Evolutionary conservation across 2,329 filamentous ascomycete species (phyloP), one percentile per base, ranked within the genome.

Genomic region (Pochonia chlamydosporia): DNA sequence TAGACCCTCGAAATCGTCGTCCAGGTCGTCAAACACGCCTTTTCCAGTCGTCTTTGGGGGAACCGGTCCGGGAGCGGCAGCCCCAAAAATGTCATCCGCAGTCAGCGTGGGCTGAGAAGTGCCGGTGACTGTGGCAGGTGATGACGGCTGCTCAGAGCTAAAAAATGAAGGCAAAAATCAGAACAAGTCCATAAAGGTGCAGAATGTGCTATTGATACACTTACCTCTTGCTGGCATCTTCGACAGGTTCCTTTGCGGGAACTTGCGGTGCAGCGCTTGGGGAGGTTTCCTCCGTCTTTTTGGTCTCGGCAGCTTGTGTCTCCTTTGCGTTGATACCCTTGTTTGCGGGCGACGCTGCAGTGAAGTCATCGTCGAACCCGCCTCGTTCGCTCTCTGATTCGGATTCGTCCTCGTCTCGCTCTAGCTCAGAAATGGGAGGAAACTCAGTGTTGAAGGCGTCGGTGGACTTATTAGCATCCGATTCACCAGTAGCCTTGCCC

Each of bases 301-400:
- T 30, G 8, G 41, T 44, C 23, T 47, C 26, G 7, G 43, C 35
- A 6, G 23, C 14, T 11, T 16, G 8, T n/a, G 25, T 10, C 26
- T 31, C 46, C 24, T 49, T 43, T 44, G 58, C 55, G 25, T 53
- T 53, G 14, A 51, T 52, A 13, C 48, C 26, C 54, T 71, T 73
- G 25, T 62, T 56, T 23, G 64, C 61, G 21, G 74, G 72, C 4
- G 76, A 77, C 2, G 79, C 77, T 13, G 87, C 82, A 1, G 87
- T 84, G 62, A 97, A 97, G 64, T 96, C 85, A 61, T 99, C 93
- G 43, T 95, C 92, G 61, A 97, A 97, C 0, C 91, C 89, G 36
- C 88, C 89, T 42, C 80, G 79, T 41, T 89, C 87, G 50, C 81
- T 87, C 46, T 83, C 85, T 25, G 84, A 85, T 49, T 95, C 89